A percentile compares a stretch with the other conserved stretches of the same genome.
These are phyloP conservation scores for Basidiobolus meristosporus DNA, from an alignment of 371 early-diverging fungal species.

Conservation along the genomic window DNA sequence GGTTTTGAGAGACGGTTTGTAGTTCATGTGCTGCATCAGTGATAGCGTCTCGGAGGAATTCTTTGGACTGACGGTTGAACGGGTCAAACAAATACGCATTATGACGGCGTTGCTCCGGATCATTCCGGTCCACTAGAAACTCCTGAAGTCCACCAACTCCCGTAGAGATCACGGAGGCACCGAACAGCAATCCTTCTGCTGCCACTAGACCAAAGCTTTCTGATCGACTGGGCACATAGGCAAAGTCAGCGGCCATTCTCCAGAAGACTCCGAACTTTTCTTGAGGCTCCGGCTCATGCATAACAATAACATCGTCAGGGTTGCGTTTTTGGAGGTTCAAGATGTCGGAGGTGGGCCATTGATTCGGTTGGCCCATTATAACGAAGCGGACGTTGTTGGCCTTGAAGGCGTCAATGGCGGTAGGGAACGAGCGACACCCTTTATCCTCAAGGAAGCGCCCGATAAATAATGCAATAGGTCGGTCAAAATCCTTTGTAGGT, in stretches of 20 bases:
- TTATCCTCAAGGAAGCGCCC: conserved; percentile 43
- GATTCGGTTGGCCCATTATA: conserved; percentile 36
- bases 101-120: conserved; percentile 4
- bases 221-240: conserved; percentile 31
- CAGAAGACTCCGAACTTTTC: conserved; percentile 22
- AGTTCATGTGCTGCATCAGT: conserved; percentile 19
- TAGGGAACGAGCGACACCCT: conserved; percentile 24
- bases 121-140: conserved; percentile 28
- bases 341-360: conserved; percentile 22
- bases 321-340: conserved; percentile 14
- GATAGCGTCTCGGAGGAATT: conserved; percentile 16
- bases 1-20: conserved; percentile 6
- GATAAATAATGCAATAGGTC: conserved; percentile 28
- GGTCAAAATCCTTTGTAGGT: conserved; percentile 14
- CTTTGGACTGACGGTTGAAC: conserved; percentile 3
- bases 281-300: conserved; percentile 18
- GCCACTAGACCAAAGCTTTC: conserved; percentile 40
- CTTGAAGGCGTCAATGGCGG: conserved; percentile 15
- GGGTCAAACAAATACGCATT: conserved; percentile 34
- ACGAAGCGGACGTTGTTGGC: conserved; percentile 22
- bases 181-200: conserved; percentile 38
- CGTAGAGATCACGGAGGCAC: conserved; percentile 29
- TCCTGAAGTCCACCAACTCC: conserved; percentile 32
- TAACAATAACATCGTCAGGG: conserved; percentile 19
- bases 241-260: conserved; percentile 37